Percentiles rank a stretch among this genome's conserved stretches.
These are phyloP conservation scores for Xerocomellus dryophilus DNA, from an alignment of 768 basidiomycete species.

Conservation along the genomic window DNA sequence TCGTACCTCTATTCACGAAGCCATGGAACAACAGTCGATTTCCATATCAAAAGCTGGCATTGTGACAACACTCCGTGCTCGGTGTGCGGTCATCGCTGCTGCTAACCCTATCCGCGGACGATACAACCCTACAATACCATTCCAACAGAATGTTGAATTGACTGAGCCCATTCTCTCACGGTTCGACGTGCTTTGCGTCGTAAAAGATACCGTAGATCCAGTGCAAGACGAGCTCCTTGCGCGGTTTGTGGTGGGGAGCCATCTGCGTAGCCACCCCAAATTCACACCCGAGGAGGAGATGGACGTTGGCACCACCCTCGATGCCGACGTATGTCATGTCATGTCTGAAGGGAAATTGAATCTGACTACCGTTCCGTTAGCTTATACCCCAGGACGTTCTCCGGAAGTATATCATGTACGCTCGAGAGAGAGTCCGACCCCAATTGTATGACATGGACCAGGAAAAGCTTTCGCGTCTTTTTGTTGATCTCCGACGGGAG, in stretches of 20 bases:
- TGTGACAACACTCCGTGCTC: constrained; percentile 95
- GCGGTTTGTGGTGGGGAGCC: constrained; percentile 96
- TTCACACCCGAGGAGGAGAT: constrained; percentile 93
- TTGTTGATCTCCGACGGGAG: constrained; percentile 92
- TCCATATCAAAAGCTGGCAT: constrained; percentile 99
- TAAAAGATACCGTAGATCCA: constrained; percentile 96
- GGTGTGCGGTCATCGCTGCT: constrained; percentile 96
- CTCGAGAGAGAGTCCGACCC: constrained; percentile 86
- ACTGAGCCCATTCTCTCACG: constrained; percentile 98
- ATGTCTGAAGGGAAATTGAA: neutral
- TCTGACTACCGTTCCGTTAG: constrained; percentile 40
- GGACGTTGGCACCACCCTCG: constrained; percentile 82
- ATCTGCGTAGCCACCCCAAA: constrained; percentile 89
- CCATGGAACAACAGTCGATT: constrained; percentile 99
- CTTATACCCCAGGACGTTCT: constrained; percentile 96
- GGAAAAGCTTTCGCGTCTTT: constrained; percentile 91
- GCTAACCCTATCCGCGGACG: constrained; percentile 96
- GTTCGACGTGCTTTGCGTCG: constrained; percentile 97
- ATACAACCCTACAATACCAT: constrained; percentile 98
- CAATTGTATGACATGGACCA: constrained; percentile 95
- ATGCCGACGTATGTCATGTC: constrained; percentile 75
- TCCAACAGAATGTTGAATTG: constrained; percentile 96
- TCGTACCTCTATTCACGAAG: constrained; percentile 97
- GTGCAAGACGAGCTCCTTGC: constrained; percentile 96
- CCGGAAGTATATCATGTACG: constrained; percentile 99